A percentile compares a stretch with the other conserved stretches of the same genome.
Conservation (phyloP, 192 early-diverging fungal genomes). For the Rhizoclosmatium globosum region DNA sequence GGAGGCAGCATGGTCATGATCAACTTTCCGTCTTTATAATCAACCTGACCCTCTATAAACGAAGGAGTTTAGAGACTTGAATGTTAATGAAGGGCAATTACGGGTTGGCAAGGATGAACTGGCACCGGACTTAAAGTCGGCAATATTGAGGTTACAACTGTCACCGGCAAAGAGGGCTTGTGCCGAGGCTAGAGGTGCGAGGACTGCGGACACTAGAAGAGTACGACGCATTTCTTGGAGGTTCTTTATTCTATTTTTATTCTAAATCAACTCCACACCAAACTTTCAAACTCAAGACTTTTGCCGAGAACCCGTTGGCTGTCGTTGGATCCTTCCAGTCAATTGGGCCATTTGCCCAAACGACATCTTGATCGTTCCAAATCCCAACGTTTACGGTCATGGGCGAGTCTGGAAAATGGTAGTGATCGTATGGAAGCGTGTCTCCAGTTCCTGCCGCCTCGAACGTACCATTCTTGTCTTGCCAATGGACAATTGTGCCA, state of each 20-base stretch:
- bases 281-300: conserved; percentile 13
- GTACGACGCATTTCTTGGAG: not conserved
- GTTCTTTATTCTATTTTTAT: too few relatives aligned
- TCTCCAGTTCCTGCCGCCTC: conserved; percentile 19
- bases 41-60: not conserved
- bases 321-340: not conserved
- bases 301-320: not conserved
- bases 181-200: not conserved
- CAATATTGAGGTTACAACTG: conserved; percentile 16
- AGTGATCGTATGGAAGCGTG: conserved; percentile 22
- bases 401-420: conserved; percentile 32
- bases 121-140: not conserved
- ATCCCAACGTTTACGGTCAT: conserved; percentile 25
- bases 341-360: conserved; percentile 15
- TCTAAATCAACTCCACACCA: conserved; percentile 2
- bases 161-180: conserved; percentile 9
- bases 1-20: conserved; percentile 22
- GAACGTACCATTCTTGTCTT: conserved; percentile 30
- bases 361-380: conserved; percentile 18
- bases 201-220: not conserved
- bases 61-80: not conserved
- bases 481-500: conserved; percentile 5
- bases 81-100: not conserved
- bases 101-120: not conserved
- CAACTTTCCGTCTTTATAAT: conserved; percentile 1